Percentiles rank a stretch among this genome's conserved stretches.
phyloP scores from a whole-genome alignment of 2,329 filamentous ascomycete species.

The Neofusicoccum ribis region DNA sequence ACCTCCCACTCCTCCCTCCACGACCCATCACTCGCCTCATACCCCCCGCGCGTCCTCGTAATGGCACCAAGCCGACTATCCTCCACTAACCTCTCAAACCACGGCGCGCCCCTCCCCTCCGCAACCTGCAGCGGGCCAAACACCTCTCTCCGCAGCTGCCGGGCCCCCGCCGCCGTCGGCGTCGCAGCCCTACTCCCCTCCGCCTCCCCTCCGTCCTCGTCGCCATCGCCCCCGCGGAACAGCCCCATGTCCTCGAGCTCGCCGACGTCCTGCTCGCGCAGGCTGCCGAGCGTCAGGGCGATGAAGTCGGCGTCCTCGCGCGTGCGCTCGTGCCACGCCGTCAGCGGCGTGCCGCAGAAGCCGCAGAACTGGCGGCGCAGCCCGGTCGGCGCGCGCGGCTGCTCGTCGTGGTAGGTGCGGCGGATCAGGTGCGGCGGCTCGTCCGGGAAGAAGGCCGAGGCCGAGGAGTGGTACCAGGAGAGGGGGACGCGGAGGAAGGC shows the following conservation, averaged over 20 bases:
- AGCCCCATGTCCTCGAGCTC: conserved; percentile 73
- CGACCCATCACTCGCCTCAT: conserved; percentile 62
- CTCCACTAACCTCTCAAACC: conserved; percentile 81
- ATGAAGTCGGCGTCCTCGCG: conserved; percentile 73
- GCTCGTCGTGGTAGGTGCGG: conserved; percentile 45
- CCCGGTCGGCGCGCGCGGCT: conserved; percentile 35
- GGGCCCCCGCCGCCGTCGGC: conserved; percentile 24
- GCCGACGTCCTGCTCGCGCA: conserved; percentile 69
- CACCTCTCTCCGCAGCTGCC: not conserved
- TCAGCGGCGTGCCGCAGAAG: conserved; percentile 83
- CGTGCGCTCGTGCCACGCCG: conserved; percentile 78
- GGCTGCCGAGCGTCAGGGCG: conserved; percentile 75
- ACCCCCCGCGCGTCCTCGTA: conserved; percentile 61
- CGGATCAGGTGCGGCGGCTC: conserved; percentile 57
- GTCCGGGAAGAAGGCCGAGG: conserved; percentile 73
- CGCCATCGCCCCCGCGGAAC: conserved; percentile 48
- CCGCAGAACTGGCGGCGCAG: conserved; percentile 82
- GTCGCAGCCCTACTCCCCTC: conserved; percentile 23
- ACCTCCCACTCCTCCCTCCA: conserved; percentile 81
- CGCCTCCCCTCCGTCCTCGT: conserved; percentile 28
- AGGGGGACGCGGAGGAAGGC: conserved; percentile 83
- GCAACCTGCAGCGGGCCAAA: conserved; percentile 26
- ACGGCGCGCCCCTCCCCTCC: conserved; percentile 64
- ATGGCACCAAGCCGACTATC: conserved; percentile 71
- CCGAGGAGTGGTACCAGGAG: conserved; percentile 75